Evolutionary conservation across 106 monocot species (phyloP).

Genomic region (Platanthera guangdongensis): DNA sequence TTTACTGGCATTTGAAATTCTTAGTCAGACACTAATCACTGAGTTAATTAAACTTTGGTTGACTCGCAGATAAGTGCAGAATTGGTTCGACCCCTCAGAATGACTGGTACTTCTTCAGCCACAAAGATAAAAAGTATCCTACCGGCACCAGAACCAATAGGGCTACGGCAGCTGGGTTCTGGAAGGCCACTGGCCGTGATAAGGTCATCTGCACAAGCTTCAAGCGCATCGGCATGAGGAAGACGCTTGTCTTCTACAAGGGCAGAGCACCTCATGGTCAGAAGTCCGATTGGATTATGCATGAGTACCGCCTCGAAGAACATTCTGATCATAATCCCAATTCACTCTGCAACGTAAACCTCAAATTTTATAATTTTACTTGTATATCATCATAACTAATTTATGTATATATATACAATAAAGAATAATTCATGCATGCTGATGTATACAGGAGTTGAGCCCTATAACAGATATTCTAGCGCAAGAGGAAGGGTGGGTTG

Average conservation of each 20-base stretch:
- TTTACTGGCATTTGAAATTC: too few relatives aligned
- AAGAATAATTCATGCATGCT: neutral
- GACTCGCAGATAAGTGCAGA: conserved; percentile 63
- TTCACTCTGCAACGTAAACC: conserved; percentile 25
- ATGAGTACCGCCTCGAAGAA: conserved; percentile 89
- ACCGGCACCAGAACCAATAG: conserved; percentile 89
- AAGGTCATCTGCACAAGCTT: conserved; percentile 66
- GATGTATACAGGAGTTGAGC: neutral
- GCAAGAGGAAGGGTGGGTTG: conserved; percentile 92
- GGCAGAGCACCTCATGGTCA: conserved; percentile 90
- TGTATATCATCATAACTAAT: neutral
- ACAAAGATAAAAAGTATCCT: conserved; percentile 99
- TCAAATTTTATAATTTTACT: neutral
- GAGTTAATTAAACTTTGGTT: too few relatives aligned
- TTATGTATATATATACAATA: neutral
- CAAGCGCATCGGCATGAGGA: conserved; percentile 88
- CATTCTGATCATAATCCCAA: conserved; percentile 20
- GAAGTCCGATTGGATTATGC: conserved; percentile 99
- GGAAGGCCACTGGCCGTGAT: conserved; percentile 97
- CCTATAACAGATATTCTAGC: neutral
- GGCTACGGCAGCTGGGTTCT: conserved; percentile 89
- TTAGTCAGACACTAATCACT: too few relatives aligned
- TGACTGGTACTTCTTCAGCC: conserved; percentile 99
- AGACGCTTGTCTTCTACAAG: conserved; percentile 93
- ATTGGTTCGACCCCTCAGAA: conserved; percentile 90